Evolutionary conservation across 805 yeast species (phyloP).

Genomic region (Barnettozyma salicaria): DNA sequence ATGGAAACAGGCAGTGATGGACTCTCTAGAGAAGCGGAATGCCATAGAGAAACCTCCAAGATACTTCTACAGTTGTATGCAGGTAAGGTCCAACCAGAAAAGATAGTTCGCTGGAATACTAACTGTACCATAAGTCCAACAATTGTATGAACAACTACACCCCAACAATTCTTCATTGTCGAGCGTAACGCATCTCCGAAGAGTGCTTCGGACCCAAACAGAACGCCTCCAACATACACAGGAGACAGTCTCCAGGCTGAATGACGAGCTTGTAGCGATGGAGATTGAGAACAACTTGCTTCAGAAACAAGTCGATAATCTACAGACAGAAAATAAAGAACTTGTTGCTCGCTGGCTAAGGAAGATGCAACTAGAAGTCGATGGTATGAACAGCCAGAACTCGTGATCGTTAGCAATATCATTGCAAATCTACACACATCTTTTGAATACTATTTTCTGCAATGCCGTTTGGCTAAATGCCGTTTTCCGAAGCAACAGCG

Average conservation of each 20-base stretch:
- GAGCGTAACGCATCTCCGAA: conserved; percentile 17
- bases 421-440: too few relatives aligned
- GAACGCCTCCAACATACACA: conserved; percentile 39
- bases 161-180: conserved; percentile 13
- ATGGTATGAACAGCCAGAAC: conserved; percentile 38
- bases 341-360: conserved; percentile 55
- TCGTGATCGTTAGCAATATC: not conserved
- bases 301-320: conserved; percentile 28
- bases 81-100: not conserved
- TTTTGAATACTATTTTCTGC: too few relatives aligned
- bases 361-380: conserved; percentile 54
- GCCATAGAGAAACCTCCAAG: conserved; percentile 7
- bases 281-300: conserved; percentile 48
- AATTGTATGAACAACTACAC: conserved; percentile 13
- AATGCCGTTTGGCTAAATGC: too few relatives aligned
- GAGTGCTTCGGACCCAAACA: conserved; percentile 25
- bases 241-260: conserved; percentile 50
- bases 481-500: too few relatives aligned
- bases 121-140: conserved; percentile 9
- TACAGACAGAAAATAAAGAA: conserved; percentile 43
- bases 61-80: conserved; percentile 12
- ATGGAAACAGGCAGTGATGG: conserved; percentile 12
- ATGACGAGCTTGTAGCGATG: conserved; percentile 59
- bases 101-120: not conserved
- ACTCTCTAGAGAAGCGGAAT: conserved; percentile 16